Percentiles rank a stretch among this genome's conserved stretches.
Conservation (phyloP, 345 rosid genomes). For the Euclidium syriacum region DNA sequence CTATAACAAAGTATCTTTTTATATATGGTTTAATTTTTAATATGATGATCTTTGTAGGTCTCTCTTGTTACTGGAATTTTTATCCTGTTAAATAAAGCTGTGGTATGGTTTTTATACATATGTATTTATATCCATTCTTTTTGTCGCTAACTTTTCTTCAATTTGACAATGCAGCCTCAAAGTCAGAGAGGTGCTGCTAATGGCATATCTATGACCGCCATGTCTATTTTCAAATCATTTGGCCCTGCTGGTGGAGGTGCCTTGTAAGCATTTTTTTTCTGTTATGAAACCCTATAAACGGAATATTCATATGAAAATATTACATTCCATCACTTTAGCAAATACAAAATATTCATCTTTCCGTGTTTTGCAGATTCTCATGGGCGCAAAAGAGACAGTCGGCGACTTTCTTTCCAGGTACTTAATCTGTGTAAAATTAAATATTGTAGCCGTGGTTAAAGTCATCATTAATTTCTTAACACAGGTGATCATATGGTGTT, state of each 20-base stretch:
- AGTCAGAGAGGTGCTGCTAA: conserved; percentile 22
- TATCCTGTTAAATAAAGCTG: conserved; percentile 19
- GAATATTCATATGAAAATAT: too few relatives aligned
- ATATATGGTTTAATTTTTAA: too few relatives aligned
- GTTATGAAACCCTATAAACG: neutral
- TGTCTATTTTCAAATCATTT: conserved; percentile 26
- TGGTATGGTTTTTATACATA: conserved; percentile 6
- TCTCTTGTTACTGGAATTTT: conserved; percentile 18
- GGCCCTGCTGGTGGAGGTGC: conserved; percentile 26
- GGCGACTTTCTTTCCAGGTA: conserved; percentile 19
- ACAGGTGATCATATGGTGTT: conserved; percentile 27
- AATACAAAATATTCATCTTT: neutral
- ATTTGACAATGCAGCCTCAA: conserved; percentile 4
- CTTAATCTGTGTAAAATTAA: neutral
- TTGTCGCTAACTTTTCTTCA: neutral
- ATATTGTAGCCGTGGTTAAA: neutral
- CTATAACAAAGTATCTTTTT: too few relatives aligned
- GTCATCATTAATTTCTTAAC: neutral
- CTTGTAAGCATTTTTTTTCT: conserved; percentile 23
- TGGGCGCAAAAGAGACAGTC: conserved; percentile 18
- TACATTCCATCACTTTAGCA: neutral
- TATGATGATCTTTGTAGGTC: neutral
- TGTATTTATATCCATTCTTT: neutral
- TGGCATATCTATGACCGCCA: conserved; percentile 27
- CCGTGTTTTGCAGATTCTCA: too few relatives aligned